These are phyloP conservation scores for Drosera spatulata DNA, from an alignment of 179 eudicot genomes.

Conservation along the genomic window DNA sequence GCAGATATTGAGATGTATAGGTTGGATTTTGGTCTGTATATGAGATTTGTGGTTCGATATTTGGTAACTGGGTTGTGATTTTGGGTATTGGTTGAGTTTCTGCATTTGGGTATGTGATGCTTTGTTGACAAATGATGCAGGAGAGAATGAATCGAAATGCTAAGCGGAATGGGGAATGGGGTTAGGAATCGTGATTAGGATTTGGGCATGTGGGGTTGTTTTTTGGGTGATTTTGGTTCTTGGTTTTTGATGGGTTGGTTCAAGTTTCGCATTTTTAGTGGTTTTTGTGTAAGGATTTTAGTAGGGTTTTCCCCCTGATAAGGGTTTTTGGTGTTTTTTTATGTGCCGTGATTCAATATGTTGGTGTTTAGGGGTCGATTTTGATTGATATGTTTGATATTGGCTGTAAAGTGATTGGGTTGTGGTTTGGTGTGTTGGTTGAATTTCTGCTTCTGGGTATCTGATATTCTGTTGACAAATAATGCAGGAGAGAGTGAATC, in stretches of 20 bases:
- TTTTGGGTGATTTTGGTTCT: background rate
- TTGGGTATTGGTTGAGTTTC: too few relatives aligned
- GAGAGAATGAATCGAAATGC: conserved; percentile 9
- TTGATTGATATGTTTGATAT: too few relatives aligned
- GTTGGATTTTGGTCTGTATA: too few relatives aligned
- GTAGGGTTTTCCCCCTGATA: background rate
- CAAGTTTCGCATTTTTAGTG: background rate
- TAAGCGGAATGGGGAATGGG: too few relatives aligned
- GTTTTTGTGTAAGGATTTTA: too few relatives aligned
- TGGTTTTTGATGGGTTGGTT: background rate
- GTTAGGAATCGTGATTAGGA: too few relatives aligned
- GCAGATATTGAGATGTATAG: too few relatives aligned
- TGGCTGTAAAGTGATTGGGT: background rate
- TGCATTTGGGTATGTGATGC: too few relatives aligned
- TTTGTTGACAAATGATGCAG: conserved; percentile 8
- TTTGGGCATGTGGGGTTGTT: background rate
- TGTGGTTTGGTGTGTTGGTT: background rate
- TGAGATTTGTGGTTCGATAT: too few relatives aligned
- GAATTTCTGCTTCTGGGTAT: background rate
- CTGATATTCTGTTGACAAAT: background rate
- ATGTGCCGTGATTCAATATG: too few relatives aligned
- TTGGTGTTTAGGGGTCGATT: too few relatives aligned
- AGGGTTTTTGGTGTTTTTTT: background rate
- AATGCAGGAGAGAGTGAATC: background rate
- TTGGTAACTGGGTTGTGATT: too few relatives aligned